Base-by-base conservation (phyloP, 257 asterid species). In the Forsythia suspensa region DNA sequence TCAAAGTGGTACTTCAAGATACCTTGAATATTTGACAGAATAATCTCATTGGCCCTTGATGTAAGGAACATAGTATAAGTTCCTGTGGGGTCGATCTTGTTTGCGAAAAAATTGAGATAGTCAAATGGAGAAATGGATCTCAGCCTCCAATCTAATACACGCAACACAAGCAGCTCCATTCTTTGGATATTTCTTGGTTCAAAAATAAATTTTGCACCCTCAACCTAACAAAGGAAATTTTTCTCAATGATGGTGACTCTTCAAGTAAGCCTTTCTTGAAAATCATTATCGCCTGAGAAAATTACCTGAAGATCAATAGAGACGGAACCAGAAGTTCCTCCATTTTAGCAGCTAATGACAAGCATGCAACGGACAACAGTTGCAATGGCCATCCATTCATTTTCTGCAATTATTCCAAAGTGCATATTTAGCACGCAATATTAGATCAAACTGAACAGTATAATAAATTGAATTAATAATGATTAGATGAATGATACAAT, bases 311-410 rank as follows among this genome's bases (percentile, higher is more conserved):
- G 90, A 82, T 95, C 85, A 93, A 77, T 70, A 95, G 98, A 73
- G 97, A 84, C 77, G 99, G 99, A 89, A 93, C 97, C 8, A 92
- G 92, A 65, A 87, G 93, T 88, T 95, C 98, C 96, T 95, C 98
- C 97, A 95, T 91, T 80, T 95, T 95, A 66, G 99, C 99, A 65
- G 99, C 99, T 83, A 95, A 84, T 34, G 99, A 95, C 87, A 95
- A 84, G 78, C 99, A 95, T 57, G 98, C 96, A 71, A 92, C 93
- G 20, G 99, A 89, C 86, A 93, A 75, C 41, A 95, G 90, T 88
- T 95, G 99, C 84, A 93, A 37, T 38, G 98, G 94, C 99, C 99
- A 95, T 65, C 99, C 97, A 36, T 85, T 91, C 83, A 88, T 77
- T 82, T 86, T 81, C 97, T 92, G 97, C 68, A 84, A 78, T 75